Base-by-base conservation (phyloP, 2,329 filamentous ascomycete species). In the Chaetomium strumarium region DNA sequence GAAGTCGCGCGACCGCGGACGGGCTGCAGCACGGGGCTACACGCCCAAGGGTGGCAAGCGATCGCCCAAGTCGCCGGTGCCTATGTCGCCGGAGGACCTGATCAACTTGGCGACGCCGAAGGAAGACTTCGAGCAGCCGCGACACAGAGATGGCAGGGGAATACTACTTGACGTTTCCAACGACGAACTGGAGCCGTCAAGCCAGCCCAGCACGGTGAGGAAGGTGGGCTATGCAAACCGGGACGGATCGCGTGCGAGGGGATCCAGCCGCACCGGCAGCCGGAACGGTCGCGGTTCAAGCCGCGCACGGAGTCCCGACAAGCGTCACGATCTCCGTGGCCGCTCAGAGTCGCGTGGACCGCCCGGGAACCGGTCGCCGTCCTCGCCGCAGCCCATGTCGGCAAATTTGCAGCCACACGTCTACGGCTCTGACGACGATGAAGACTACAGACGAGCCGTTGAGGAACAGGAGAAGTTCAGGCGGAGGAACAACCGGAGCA, bases 31-130 rank as follows among this genome's bases (percentile, higher is more conserved):
- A 41, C 80, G 85, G 19, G 85, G 84, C 58, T 90, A 66, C 56
- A 71, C 76, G 52, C 71, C 86, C 57, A 86, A 83, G 64, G 81
- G 86, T 16, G 81, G 84, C 12, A 95, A 96, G 70, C 79, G 88
- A 19, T 96, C 92, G 1, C 92, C 92, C 1, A 95, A 90, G 2
- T 96, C 92, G 0, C 92, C 92, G 0, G 79, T 96, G 2, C 90
- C 91, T 3, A 96, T 96, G 91, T 95, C 91, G 3, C 90, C 90
- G 0, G 89, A 96, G 62, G 90, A 96, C 62, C 67, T 88, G 55
- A 81, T 83, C 63, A 84, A 80, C 60, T 68, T 86, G 46, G 79
- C 77, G 57, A 79, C 73, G 1, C 73, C 75, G 1, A 70, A 64
- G 29, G 63, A 69, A 38, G 57, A 62, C 20, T 61, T 67, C 19